phyloP scores from a whole-genome alignment of 1,284 basidiomycete genomes.

The Rhodotorula sp. region DNA sequence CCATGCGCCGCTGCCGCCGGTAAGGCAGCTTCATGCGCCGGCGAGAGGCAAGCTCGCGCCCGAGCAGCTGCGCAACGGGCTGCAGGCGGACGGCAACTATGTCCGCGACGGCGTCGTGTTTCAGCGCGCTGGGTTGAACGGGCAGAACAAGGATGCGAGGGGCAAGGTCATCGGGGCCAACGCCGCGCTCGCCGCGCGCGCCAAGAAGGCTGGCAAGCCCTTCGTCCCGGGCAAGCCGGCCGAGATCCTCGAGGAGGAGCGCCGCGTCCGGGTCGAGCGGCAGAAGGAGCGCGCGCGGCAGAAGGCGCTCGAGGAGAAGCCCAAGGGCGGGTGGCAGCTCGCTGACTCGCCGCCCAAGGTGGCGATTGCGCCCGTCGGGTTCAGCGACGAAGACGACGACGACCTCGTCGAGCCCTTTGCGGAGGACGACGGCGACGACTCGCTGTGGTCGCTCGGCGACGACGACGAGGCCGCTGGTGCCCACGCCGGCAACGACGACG shows the following conservation, averaged over 20 bases:
- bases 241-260: constrained; percentile 13
- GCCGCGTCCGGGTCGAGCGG: not conserved
- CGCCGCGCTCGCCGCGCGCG: constrained; percentile 21
- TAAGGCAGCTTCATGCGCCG: not conserved
- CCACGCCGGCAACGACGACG: not conserved
- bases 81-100: not conserved
- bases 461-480: not conserved
- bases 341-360: not conserved
- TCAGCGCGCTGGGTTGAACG: not conserved
- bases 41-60: not conserved
- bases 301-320: not conserved
- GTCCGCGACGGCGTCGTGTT: not conserved
- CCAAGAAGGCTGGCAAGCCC: constrained; percentile 14
- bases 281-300: constrained; percentile 1
- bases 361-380: not conserved
- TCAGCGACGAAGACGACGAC: not conserved
- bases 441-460: not conserved
- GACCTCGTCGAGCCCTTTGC: not conserved
- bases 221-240: constrained; percentile 32
- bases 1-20: not conserved
- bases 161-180: constrained; percentile 24
- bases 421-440: not conserved
- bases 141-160: not conserved
- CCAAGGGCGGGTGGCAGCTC: not conserved
- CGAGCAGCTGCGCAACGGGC: not conserved